Conservation (phyloP, 768 basidiomycete genomes). For the Candolleomyces aberdarensis region DNA sequence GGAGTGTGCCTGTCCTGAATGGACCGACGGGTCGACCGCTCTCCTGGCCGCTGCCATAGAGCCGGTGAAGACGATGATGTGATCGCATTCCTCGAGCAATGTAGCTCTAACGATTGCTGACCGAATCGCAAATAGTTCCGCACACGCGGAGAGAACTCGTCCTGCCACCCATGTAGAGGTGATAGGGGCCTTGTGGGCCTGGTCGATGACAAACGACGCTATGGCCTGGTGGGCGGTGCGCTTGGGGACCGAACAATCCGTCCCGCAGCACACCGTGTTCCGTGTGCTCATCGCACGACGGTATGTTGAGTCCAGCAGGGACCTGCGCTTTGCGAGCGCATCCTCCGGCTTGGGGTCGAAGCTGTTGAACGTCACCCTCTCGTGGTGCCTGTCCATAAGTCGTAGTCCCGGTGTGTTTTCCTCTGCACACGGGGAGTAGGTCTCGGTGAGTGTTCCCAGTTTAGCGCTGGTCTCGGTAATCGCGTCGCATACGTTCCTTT, state of each 20-base stretch:
- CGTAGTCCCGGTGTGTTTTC: background rate
- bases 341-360: background rate
- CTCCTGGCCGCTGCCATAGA: background rate
- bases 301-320: background rate
- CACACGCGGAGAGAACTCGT: too few relatives aligned
- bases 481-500: background rate
- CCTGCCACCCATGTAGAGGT: too few relatives aligned
- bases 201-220: too few relatives aligned
- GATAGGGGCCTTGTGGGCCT: too few relatives aligned
- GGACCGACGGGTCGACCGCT: background rate
- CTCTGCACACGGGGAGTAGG: background rate
- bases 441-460: background rate
- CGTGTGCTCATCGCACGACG: background rate
- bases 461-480: background rate
- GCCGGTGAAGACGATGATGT: background rate
- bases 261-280: too few relatives aligned
- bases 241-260: too few relatives aligned
- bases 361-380: background rate
- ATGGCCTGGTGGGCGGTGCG: too few relatives aligned
- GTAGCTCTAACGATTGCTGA: background rate
- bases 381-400: background rate
- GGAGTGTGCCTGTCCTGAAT: background rate
- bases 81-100: background rate
- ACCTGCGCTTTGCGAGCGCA: background rate
- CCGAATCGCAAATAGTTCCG: background rate